phyloP scores from a whole-genome alignment of 1,139 yeast species.

The Suhomyces yuchorum region DNA sequence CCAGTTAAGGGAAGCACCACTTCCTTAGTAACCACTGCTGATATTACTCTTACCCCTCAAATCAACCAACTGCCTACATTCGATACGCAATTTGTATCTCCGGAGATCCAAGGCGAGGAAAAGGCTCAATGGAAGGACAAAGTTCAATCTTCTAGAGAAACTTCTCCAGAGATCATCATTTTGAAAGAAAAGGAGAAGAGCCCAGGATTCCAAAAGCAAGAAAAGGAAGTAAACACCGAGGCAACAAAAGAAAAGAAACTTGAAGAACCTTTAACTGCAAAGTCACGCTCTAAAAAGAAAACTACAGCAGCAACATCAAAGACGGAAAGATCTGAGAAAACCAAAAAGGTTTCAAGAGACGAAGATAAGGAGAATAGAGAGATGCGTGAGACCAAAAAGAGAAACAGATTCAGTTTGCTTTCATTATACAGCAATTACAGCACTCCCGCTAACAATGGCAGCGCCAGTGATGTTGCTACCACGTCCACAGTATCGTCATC shows the following conservation, averaged over 20 bases:
- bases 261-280: constrained; percentile 10
- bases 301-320: constrained; percentile 2
- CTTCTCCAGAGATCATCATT: constrained; percentile 4
- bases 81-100: constrained; percentile 25
- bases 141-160: constrained; percentile 6
- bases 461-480: constrained; percentile 11
- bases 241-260: constrained; percentile 7
- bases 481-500: constrained; percentile 16
- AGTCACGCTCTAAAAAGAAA: constrained; percentile 8
- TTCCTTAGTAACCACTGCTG: constrained; percentile 13
- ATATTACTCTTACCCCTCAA: constrained; percentile 29
- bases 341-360: constrained; percentile 15
- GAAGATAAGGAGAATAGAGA: constrained; percentile 30
- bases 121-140: constrained; percentile 12
- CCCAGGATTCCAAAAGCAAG: not conserved
- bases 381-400: constrained; percentile 38
- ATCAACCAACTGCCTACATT: constrained; percentile 34
- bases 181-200: constrained; percentile 1
- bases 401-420: constrained; percentile 54
- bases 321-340: constrained; percentile 5
- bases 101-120: constrained; percentile 11
- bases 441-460: constrained; percentile 20
- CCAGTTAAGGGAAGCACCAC: constrained; percentile 21
- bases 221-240: constrained; percentile 1
- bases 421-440: constrained; percentile 50